Evolutionary conservation across 768 basidiomycete genomes (phyloP), one percentile per base, ranked within the genome.

Genomic region (Lactarius trivialis): DNA sequence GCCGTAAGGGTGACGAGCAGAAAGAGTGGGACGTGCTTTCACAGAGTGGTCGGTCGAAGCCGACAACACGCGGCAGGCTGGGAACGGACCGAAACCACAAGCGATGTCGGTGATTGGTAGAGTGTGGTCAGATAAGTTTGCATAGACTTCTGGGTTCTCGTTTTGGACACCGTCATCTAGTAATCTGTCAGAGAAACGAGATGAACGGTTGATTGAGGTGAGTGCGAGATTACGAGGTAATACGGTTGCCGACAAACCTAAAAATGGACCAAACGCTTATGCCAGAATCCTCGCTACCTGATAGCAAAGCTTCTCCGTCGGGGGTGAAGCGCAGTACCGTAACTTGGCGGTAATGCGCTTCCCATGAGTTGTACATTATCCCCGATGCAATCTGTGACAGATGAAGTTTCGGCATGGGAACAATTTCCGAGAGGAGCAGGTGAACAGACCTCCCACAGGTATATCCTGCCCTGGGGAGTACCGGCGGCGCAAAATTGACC

Each of bases 271-370:
- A 98, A 64, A 98, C 86, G 73, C 83, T 85, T 59, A 93, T 82
- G 37, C 85, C 85, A 49, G 95, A 91, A 71, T 99, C 97, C 65
- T 96, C 91, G 59, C 91, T 93, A 4, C 89, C 93, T 36, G 92
- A 90, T 19, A 98, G 68, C 50, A 99, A 77, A 6, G 86, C 83
- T 50, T 81, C 82, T 36, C 90, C 89, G 70, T 97, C 94, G 21
- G 79, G 78, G 9, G 92, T 89, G 72, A 98, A 98, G 48, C 82
- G 84, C 2, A 98, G 74, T 9, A 88, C 86, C 63, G 83, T 89
- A 56, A 98, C 82, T 71, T 85, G 81, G 61, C 96, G 89, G 76
- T 98, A 99, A 73, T 98, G 96, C 19, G 95, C 95, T 63, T 98
- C 95, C 85, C 94, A 94, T 0, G 90, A 82, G 67, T 88, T 85